phyloP scores from a whole-genome alignment of 345 rosid species.

The Eucalyptus marginata region DNA sequence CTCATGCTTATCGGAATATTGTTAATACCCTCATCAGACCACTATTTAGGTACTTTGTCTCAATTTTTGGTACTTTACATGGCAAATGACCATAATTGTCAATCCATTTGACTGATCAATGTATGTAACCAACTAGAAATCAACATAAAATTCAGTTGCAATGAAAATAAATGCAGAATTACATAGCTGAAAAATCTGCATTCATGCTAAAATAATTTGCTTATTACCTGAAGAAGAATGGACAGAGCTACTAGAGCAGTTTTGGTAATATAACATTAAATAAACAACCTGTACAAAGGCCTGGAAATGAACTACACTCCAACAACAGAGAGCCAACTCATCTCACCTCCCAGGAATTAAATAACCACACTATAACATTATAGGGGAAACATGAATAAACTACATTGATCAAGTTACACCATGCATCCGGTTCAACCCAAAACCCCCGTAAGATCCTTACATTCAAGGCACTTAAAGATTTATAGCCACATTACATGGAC shows the following conservation, averaged over 20 bases:
- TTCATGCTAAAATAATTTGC: neutral
- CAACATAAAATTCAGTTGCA: neutral
- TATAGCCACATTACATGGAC: neutral
- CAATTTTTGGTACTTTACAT: neutral
- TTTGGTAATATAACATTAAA: neutral
- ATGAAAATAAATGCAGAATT: neutral
- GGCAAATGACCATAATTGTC: neutral
- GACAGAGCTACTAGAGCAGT: neutral
- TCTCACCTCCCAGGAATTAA: neutral
- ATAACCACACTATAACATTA: neutral
- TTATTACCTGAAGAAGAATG: neutral
- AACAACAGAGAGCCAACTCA: neutral
- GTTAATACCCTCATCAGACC: neutral
- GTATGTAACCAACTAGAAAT: neutral
- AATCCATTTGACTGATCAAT: neutral
- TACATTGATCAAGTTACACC: neutral
- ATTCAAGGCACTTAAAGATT: neutral
- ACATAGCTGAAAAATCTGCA: neutral
- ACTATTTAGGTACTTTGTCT: neutral
- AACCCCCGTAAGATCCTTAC: neutral
- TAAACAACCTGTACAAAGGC: neutral
- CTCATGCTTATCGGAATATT: neutral
- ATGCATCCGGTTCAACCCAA: neutral
- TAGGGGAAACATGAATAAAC: neutral
- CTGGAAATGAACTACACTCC: neutral